Evolutionary conservation across 2,329 filamentous ascomycete species (phyloP).

Genomic region (Pseudogymnoascus sp.): DNA sequence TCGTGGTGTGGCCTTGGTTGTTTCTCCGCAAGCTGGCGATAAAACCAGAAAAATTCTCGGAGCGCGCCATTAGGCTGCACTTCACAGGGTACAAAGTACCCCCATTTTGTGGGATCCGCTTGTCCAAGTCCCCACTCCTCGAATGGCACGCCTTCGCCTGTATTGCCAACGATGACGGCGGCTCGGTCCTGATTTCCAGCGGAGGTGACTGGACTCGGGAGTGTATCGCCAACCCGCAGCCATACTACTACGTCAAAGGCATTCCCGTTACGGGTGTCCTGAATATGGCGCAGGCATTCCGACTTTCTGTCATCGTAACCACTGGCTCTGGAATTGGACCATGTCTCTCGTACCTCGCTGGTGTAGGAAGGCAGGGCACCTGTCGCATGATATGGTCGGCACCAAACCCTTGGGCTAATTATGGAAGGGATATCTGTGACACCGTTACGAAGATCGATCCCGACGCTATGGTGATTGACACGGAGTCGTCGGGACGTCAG

Average conservation of each 20-base stretch:
- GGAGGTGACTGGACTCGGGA: slow-evolving; percentile 52
- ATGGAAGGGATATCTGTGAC: slow-evolving; percentile 29
- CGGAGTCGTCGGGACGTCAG: slow-evolving; percentile 27
- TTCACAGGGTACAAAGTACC: slow-evolving; percentile 39
- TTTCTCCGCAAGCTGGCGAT: slow-evolving; percentile 48
- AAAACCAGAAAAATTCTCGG: slow-evolving; percentile 45
- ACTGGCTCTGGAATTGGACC: slow-evolving; percentile 35
- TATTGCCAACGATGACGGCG: slow-evolving; percentile 44
- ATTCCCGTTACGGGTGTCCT: slow-evolving; percentile 36
- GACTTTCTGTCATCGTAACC: slow-evolving; percentile 31
- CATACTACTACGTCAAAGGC: slow-evolving; percentile 46
- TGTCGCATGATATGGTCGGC: slow-evolving; percentile 32
- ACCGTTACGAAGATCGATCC: slow-evolving; percentile 29
- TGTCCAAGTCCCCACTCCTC: slow-evolving; percentile 42
- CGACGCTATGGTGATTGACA: slow-evolving; percentile 31
- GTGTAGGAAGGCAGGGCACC: slow-evolving; percentile 16
- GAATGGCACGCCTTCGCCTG: slow-evolving; percentile 55
- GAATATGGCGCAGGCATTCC: slow-evolving; percentile 31
- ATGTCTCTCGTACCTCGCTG: slow-evolving; percentile 27
- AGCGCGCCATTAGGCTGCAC: slow-evolving; percentile 50
- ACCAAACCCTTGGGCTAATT: slow-evolving; percentile 29
- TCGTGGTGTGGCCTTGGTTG: slow-evolving; percentile 52
- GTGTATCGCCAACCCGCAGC: slow-evolving; percentile 44
- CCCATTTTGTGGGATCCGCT: slow-evolving; percentile 38
- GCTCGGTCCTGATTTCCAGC: slow-evolving; percentile 48